Evolutionary conservation across 2,329 filamentous ascomycete genomes (phyloP), one percentile per base, ranked within the genome.

Genomic region (Fusarium musae): DNA sequence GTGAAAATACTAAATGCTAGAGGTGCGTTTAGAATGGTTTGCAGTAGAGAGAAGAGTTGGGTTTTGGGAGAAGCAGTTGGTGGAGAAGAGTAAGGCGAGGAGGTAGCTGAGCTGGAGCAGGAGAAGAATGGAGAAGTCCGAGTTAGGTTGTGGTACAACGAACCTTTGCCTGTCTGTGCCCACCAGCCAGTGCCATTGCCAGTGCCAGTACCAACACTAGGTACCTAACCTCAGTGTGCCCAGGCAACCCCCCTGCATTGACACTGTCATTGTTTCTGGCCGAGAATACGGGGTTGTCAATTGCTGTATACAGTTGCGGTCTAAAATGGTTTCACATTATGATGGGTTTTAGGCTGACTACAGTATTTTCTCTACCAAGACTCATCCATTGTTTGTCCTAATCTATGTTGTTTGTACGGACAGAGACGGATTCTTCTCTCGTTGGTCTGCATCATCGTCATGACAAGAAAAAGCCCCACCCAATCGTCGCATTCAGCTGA

Each of bases 221-320:
- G 26, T 26, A 34, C 15, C 32, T 37, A 39, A 36, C 49, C 46
- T 43, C 40, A 49, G 54, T 61, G 47, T 50, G 56, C 74, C 66
- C 56, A 53, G 61, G 54, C 63, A 74, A 73, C 74, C 72, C 71
- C 71, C 75, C 75, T 78, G 75, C 66, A 78, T 71, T 66, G 63
- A 73, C 72, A 73, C 65, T 66, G 60, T 53, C 66, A 63, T 50
- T 56, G 68, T 69, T 79, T 78, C 77, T 79, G 77, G 78, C 47
- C 59, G 69, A 78, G 78, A 79, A 80, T 65, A 73, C 46, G 62
- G 63, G 49, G 53, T n/a, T 36, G 36, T 40, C 39, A 61, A 61
- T 63, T 40, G 34, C 26, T 50, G 32, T 34, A 52, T 36, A 43
- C 15, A 65, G 26, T 42, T 66, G 17, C 17, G 16, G 28, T 37